A percentile compares a stretch with the other conserved stretches of the same genome.
Conservation (phyloP, 2,329 filamentous ascomycete species). For the Venturia pyrina region DNA sequence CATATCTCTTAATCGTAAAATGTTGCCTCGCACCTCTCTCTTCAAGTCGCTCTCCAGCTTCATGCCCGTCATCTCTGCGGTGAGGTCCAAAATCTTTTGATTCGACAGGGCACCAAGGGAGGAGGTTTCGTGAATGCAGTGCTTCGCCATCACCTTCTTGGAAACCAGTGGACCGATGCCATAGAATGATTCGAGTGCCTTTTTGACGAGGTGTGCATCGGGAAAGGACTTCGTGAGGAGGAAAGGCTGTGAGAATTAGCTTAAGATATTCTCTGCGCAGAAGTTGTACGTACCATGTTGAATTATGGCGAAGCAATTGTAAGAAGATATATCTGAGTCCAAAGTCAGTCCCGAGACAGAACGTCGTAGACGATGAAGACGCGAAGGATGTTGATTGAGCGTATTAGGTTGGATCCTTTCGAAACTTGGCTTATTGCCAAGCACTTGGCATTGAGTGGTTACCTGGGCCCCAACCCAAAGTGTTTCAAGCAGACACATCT, state of each 20-base stretch:
- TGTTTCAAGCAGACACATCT: background rate
- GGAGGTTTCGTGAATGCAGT: slow-evolving; percentile 76
- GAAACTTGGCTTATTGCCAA: background rate
- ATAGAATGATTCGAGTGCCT: slow-evolving; percentile 76
- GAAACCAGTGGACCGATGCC: slow-evolving; percentile 65
- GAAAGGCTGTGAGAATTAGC: slow-evolving; percentile 48
- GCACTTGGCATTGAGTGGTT: too few species aligned
- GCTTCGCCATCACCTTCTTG: slow-evolving; percentile 71
- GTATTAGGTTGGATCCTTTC: too few species aligned
- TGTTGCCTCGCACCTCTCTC: slow-evolving; percentile 72
- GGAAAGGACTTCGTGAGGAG: slow-evolving; percentile 80
- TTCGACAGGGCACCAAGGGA: slow-evolving; percentile 65
- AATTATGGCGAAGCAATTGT: background rate
- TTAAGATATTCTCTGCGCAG: background rate
- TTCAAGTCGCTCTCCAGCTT: slow-evolving; percentile 85
- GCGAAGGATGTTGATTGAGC: too few species aligned
- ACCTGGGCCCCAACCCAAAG: background rate
- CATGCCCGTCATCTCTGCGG: slow-evolving; percentile 79
- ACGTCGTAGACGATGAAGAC: too few species aligned
- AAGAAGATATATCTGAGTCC: background rate
- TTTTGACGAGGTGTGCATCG: slow-evolving; percentile 74
- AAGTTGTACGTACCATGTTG: slow-evolving; percentile 3
- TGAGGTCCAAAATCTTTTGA: slow-evolving; percentile 71
- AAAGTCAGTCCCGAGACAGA: background rate
- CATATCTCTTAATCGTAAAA: slow-evolving; percentile 78